Base-by-base conservation (phyloP, 2,329 filamentous ascomycete genomes). In the Aureobasidium mangrovei region DNA sequence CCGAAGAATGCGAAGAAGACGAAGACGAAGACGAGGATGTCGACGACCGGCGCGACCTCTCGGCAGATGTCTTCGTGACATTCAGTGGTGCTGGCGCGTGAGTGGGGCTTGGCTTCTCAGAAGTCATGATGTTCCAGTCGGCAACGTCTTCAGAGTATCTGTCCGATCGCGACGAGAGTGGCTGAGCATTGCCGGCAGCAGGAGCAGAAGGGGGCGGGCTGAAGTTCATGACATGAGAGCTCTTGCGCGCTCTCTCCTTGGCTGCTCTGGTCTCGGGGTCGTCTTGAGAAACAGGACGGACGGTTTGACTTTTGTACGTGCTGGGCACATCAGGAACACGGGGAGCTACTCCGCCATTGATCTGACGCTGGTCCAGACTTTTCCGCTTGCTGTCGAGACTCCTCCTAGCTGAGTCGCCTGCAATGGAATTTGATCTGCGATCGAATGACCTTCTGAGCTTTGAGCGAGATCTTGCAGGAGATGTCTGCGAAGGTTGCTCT, bases 91-190 rank as follows among this genome's bases (percentile, higher is more conserved):
- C 42, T 31, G 58, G 54, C 1, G 46, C 28, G n/a, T 59, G 51
- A 31, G 35, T 29, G 9, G 53, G 33, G 18, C 26, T 40, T 54
- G 41, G 54, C 24, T 46, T 54, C 27, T 55, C 41, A 66, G 43
- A 28, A 5, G 49, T 41, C 31, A 43, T 44, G 33, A 81, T 69
- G 57, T 85, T 85, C 33, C 82, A 73, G 59, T 83, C 80, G 1
- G 80, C 81, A 1, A 84, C 80, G 62, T 84, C 81, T 63, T 84
- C 82, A 12, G 78, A 80, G 60, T 79, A 83, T 18, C 56, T 56
- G 44, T 54, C 55, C 29, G 56, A 40, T 52, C 31, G 41, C 26
- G 2, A 6, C 28, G 47, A 52, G n/a, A 52, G 47, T 42, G 47
- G 47, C 31, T 52, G 47, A 35, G 38, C 31, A 12, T 7, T 12